Conservation (phyloP, 257 asterid species). For the Oldenlandia corymbosa region DNA sequence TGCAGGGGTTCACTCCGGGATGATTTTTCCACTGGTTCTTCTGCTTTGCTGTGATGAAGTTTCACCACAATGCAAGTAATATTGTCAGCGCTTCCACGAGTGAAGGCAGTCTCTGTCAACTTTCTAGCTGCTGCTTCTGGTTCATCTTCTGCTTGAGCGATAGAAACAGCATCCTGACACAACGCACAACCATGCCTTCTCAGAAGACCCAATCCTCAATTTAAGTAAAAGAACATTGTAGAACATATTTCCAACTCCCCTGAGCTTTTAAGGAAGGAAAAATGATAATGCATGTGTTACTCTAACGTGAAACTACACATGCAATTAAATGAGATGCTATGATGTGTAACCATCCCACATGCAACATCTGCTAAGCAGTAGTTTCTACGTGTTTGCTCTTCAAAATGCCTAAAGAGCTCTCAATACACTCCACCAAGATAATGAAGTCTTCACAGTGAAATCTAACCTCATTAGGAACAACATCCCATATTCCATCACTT, state of each 20-base stretch:
- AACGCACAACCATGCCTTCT: background rate
- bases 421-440: background rate
- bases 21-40: conserved; percentile 17
- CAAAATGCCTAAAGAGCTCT: background rate
- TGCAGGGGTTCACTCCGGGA: conserved; percentile 30
- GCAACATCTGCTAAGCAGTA: background rate
- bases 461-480: conserved; percentile 80
- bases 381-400: background rate
- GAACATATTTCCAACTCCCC: no score
- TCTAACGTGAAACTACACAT: no score
- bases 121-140: conserved; percentile 88
- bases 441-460: background rate
- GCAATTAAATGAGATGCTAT: no score
- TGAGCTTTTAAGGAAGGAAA: no score
- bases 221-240: background rate
- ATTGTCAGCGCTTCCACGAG: conserved; percentile 94
- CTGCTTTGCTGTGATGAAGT: conserved; percentile 45
- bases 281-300: no score
- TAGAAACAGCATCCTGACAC: conserved; percentile 78
- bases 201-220: background rate
- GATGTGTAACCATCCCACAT: no score
- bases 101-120: conserved; percentile 87
- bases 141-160: conserved; percentile 73
- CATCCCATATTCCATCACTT: conserved; percentile 98
- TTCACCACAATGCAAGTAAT: conserved; percentile 96